Base-by-base conservation (phyloP, 2,329 filamentous ascomycete genomes). In the Penicillium freii region DNA sequence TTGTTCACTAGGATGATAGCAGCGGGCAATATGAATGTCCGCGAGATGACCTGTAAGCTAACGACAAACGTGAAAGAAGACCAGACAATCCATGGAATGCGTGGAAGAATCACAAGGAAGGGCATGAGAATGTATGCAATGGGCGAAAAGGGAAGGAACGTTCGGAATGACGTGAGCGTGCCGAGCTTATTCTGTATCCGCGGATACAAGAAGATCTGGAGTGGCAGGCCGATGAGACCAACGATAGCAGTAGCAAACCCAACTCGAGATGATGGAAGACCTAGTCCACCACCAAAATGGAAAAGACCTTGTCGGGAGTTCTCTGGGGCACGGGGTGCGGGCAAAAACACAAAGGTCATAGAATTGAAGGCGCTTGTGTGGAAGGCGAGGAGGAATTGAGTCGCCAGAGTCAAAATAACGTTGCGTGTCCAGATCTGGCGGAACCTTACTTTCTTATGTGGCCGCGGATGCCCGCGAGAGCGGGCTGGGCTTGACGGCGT, bases 171-270 rank as follows among this genome's bases (percentile, higher is more conserved):
- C 5, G 79, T 78, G 51, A 92, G 75, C 1, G 88, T 88, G 34
- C 90, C 90, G 1, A 91, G 81, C 2, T 82, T 82, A 2, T 80
- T 77, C 46, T 89, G 89, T 19, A 91, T 75, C 31, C 76, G 75
- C 1, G 90, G 89, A 69, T 92, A 93, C 10, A 91, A 75, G 49
- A 89, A 79, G 23, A 91, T 81, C 69, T 91, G 88, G 45, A 94
- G 78, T 0, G 80, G 76, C 38, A 94, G 87, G n/a, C 91, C 91
- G 43, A 93, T 85, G 48, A 84, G 75, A 9, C 90, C 91, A 17
- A 94, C 82, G 51, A 89, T 86, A 2, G 90, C 86, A 77, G 92
- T 91, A 5, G 89, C 88, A 43, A 90, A 76, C n/a, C 90, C 90
- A 33, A 94, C 88, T 2, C 84, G 82, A 1, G 83, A 81, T 0